A percentile compares a stretch with the other conserved stretches of the same genome.
Conservation (phyloP, 257 asterid species). For the Linaria vulgaris region DNA sequence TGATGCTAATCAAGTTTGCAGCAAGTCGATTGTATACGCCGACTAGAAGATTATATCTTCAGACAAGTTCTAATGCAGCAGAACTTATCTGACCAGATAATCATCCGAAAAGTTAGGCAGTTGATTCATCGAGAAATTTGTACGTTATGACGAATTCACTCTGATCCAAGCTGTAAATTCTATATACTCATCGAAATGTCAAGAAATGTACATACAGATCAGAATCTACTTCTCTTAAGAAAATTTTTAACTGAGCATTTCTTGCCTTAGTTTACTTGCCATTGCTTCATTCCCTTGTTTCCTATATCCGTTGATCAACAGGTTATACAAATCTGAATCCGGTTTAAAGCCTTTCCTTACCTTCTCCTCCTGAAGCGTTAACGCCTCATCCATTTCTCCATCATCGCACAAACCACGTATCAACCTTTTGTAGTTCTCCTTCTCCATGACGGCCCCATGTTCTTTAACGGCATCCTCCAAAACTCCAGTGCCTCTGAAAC, state of each 20-base stretch:
- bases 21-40: background rate
- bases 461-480: constrained; percentile 39
- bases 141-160: background rate
- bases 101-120: background rate
- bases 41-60: background rate
- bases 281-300: constrained; percentile 50
- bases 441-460: constrained; percentile 42
- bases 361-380: constrained; percentile 76
- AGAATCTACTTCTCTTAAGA: constrained; percentile 23
- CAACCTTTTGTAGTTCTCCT: constrained; percentile 49
- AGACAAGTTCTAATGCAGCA: background rate
- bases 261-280: constrained; percentile 53
- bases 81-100: background rate
- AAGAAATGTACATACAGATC: background rate
- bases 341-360: constrained; percentile 65
- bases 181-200: background rate
- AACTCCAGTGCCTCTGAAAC: constrained; percentile 41
- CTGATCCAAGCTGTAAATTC: constrained; percentile 7
- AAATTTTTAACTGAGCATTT: constrained; percentile 37
- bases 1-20: constrained; percentile 27
- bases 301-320: constrained; percentile 59
- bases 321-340: constrained; percentile 47
- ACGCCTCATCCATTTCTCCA: constrained; percentile 69
- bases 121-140: constrained; percentile 1
- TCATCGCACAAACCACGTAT: constrained; percentile 55